These are phyloP conservation scores for Candida quercuum DNA, from an alignment of 805 yeast genomes.

Conservation along the genomic window DNA sequence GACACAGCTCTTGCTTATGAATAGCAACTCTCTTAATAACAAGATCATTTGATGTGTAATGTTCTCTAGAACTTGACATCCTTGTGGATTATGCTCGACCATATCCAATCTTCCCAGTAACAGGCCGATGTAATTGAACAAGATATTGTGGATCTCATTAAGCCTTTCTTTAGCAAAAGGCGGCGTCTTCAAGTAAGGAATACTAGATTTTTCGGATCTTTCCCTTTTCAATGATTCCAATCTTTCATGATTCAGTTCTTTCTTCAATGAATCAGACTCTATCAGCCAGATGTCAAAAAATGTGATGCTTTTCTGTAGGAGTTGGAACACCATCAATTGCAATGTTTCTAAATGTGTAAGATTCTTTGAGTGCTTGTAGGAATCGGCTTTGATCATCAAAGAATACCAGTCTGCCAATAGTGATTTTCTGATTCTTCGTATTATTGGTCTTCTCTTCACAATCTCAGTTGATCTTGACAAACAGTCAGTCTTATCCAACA, in stretches of 20 bases:
- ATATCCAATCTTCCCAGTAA: constrained; percentile 74
- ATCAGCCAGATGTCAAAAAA: constrained; percentile 70
- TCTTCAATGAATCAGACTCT: constrained; percentile 46
- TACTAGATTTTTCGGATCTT: constrained; percentile 13
- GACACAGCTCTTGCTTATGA: constrained; percentile 48
- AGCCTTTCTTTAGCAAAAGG: constrained; percentile 62
- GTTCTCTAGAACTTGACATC: constrained; percentile 62
- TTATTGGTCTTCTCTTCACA: constrained; percentile 55
- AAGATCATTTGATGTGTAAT: constrained; percentile 65
- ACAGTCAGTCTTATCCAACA: constrained; percentile 66
- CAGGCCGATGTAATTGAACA: constrained; percentile 58
- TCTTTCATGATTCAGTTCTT: constrained; percentile 10
- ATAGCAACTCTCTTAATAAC: constrained; percentile 55
- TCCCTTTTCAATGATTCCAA: constrained; percentile 3
- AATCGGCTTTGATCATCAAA: constrained; percentile 70
- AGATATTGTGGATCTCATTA: constrained; percentile 55
- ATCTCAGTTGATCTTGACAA: constrained; percentile 68
- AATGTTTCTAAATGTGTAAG: constrained; percentile 54
- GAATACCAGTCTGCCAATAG: constrained; percentile 78
- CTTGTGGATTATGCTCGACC: constrained; percentile 66
- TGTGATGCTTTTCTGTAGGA: constrained; percentile 54
- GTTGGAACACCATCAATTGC: constrained; percentile 61
- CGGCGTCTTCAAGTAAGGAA: constrained; percentile 43
- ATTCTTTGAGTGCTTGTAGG: constrained; percentile 59
- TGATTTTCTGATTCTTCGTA: constrained; percentile 61